Evolutionary conservation across 768 basidiomycete genomes (phyloP).

Genomic region (Collybiopsis luxurians): DNA sequence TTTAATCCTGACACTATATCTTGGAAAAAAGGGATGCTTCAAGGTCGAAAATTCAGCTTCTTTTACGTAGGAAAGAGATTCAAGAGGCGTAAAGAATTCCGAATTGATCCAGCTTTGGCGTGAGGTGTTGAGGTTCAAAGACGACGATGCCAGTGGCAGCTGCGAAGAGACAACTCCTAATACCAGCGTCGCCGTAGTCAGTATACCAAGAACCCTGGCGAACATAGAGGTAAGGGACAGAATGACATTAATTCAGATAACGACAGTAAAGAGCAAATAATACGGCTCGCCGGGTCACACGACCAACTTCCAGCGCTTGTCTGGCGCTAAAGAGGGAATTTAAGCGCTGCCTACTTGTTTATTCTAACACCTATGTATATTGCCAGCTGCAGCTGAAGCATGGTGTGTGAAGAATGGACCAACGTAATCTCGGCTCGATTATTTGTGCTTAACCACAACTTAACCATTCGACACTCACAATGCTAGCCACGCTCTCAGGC

Average conservation of each 20-base stretch:
- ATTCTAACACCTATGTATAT: no score
- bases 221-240: background rate
- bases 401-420: no score
- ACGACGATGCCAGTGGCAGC: background rate
- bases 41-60: constrained; percentile 32
- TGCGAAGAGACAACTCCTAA: background rate
- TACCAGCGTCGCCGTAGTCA: background rate
- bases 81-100: constrained; percentile 10
- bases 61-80: constrained; percentile 8
- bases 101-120: background rate
- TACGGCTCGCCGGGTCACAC: no score
- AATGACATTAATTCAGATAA: background rate
- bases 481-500: no score
- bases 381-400: no score
- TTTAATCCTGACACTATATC: constrained; percentile 56
- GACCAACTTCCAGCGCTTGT: no score
- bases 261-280: background rate
- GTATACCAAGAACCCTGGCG: background rate
- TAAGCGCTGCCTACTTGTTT: no score
- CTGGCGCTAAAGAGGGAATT: no score
- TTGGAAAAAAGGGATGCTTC: constrained; percentile 49
- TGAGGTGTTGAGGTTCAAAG: background rate
- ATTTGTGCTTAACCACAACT: no score
- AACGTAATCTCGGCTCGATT: no score
- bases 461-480: no score